These are phyloP conservation scores for Psophocarpus tetragonolobus DNA, from an alignment of 306 rosid species.

Conservation along the genomic window DNA sequence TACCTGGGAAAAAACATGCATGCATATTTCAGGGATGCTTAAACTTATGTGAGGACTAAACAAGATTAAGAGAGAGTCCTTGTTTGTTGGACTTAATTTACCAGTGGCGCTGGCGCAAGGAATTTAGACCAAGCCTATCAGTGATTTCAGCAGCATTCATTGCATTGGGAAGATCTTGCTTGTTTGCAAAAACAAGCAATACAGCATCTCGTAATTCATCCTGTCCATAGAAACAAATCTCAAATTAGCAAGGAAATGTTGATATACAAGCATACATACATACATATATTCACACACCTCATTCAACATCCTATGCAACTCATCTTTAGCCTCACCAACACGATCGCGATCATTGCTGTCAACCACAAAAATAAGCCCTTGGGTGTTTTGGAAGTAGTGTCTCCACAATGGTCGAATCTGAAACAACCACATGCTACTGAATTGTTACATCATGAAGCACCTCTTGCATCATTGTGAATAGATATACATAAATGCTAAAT, in stretches of 20 bases:
- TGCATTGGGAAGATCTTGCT: constrained; percentile 79
- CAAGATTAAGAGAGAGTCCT: not conserved
- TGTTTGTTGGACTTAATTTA: constrained; percentile 24
- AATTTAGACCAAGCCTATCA: constrained; percentile 53
- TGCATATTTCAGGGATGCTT: not conserved
- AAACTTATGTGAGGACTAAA: not conserved
- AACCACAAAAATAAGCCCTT: constrained; percentile 72
- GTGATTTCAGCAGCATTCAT: constrained; percentile 79
- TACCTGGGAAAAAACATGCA: constrained; percentile 46
- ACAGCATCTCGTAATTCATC: constrained; percentile 72
- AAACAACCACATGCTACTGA: not conserved
- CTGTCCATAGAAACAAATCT: constrained; percentile 34
- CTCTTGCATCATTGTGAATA: not conserved
- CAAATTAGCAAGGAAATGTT: not conserved
- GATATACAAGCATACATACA: not conserved
- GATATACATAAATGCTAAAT: not conserved
- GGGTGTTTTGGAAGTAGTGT: constrained; percentile 77
- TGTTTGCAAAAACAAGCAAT: constrained; percentile 71
- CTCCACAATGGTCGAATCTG: constrained; percentile 60
- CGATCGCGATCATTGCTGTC: constrained; percentile 81
- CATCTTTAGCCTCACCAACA: constrained; percentile 72
- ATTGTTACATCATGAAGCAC: not conserved
- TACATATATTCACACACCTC: constrained; percentile 33
- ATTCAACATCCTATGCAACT: constrained; percentile 72
- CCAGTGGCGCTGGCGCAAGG: constrained; percentile 63